These are phyloP conservation scores for Aspergillus cejpii DNA, from an alignment of 2,329 filamentous ascomycete species.

Conservation along the genomic window DNA sequence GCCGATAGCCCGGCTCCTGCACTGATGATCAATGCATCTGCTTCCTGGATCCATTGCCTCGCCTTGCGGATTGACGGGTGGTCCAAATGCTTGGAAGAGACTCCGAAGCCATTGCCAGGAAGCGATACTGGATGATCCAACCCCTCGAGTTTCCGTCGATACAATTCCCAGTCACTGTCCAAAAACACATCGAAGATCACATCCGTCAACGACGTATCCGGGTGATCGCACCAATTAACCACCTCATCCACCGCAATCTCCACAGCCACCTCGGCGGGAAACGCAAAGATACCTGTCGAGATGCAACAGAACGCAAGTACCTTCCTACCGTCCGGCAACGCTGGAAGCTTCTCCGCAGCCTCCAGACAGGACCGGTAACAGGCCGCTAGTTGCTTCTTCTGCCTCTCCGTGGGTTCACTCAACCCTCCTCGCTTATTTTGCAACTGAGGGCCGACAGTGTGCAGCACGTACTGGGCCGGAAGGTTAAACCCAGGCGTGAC, in stretches of 20 bases:
- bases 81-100: background rate
- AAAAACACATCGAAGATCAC: slow-evolving; percentile 20
- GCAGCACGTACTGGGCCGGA: slow-evolving; percentile 12
- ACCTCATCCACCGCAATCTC: slow-evolving; percentile 15
- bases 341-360: slow-evolving; percentile 8
- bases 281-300: slow-evolving; percentile 22
- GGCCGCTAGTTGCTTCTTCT: slow-evolving; percentile 11
- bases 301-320: slow-evolving; percentile 20
- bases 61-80: slow-evolving; percentile 7
- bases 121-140: background rate
- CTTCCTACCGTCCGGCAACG: slow-evolving; percentile 13
- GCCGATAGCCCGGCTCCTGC: slow-evolving; percentile 20
- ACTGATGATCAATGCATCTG: slow-evolving; percentile 16
- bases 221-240: slow-evolving; percentile 12
- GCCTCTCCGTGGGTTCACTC: background rate
- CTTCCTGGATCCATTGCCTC: slow-evolving; percentile 13
- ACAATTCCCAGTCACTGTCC: slow-evolving; percentile 13
- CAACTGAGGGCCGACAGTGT: slow-evolving; percentile 21
- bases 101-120: background rate
- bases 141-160: slow-evolving; percentile 3
- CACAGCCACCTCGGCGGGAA: slow-evolving; percentile 15
- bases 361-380: slow-evolving; percentile 17
- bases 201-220: slow-evolving; percentile 14
- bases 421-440: background rate
- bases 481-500: slow-evolving; percentile 18